These are phyloP conservation scores for Botrytis porri DNA, from an alignment of 2,329 filamentous ascomycete species.

Conservation along the genomic window DNA sequence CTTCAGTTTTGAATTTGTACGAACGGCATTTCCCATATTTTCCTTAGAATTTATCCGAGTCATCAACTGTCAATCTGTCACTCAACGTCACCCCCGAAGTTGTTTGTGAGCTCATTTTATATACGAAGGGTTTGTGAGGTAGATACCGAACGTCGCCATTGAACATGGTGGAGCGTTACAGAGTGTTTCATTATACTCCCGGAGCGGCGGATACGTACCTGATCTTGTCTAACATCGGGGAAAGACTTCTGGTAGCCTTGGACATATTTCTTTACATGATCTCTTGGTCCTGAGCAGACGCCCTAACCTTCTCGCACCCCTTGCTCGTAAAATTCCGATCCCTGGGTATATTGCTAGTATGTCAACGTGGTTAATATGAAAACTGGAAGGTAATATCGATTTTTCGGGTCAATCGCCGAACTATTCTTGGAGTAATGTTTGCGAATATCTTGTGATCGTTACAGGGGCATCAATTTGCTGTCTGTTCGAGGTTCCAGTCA, in stretches of 20 bases:
- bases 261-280: slow-evolving; percentile 1
- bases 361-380: slow-evolving; percentile 1
- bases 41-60: background rate
- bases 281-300: background rate
- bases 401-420: background rate
- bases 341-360: slow-evolving; percentile 6
- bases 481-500: slow-evolving; percentile 14
- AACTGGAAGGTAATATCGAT: background rate
- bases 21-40: slow-evolving; percentile 2
- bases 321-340: slow-evolving; percentile 4
- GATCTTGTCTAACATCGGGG: slow-evolving; percentile 21
- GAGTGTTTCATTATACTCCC: slow-evolving; percentile 21
- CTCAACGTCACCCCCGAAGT: background rate
- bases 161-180: slow-evolving; percentile 11
- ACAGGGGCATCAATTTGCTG: background rate
- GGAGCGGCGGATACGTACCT: slow-evolving; percentile 20
- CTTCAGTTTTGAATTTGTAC: background rate
- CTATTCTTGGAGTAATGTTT: slow-evolving; percentile 9
- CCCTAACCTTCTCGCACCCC: slow-evolving; percentile 2
- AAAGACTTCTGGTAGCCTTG: slow-evolving; percentile 1
- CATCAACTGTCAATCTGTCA: slow-evolving; percentile 13
- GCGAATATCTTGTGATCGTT: background rate
- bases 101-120: background rate
- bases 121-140: background rate
- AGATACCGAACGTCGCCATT: slow-evolving; percentile 6